Base-by-base conservation (phyloP, 148 eudicot species). In the Suaeda aralocaspica region DNA sequence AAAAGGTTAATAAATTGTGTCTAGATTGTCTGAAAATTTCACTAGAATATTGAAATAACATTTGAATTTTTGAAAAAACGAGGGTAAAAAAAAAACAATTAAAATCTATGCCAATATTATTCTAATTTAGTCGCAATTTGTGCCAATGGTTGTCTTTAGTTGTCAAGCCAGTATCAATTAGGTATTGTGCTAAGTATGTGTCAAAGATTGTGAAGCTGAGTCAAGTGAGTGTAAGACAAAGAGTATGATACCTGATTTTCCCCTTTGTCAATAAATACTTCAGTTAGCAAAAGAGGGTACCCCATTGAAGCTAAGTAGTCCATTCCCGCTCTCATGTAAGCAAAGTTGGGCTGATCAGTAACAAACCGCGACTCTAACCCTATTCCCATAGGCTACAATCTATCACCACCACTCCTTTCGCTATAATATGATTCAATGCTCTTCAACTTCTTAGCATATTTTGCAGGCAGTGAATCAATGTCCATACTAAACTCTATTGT, bases 261-360 rank as follows among this genome's bases (percentile, higher is more conserved):
- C 16, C 80, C 83, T 21, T 70, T 74, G 41, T 74, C 77, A 25
- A 88, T 78, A 56, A 82, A 88, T 42, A 86, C 67, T 52, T 86
- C 93, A 25, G 88, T 88, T 6, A 88, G 68, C 90, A 90, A 89
- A 34, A 81, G 64, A 1, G 94, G 87, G 62, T 75, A 69, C 8
- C 64, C 64, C 56, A 77, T 16, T 59, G 84, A 66, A 53, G 79
- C 85, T 62, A 86, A 78, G 26, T 22, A 52, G 53, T 86, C 94
- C 69, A 89, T 68, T 12, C 78, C 85, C 4, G 87, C 82, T 83
- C 94, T 81, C 79, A 86, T 82, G 72, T 84, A 89, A 58, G 79
- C 82, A 30, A 86, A 44, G 65, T 84, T 83, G 0, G 85, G 85
- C 69, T 82, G 85, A 29, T 83, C 83, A 29, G 70, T 60, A 11